Evolutionary conservation across 2,329 filamentous ascomycete species (phyloP).

Genomic region (Fusarium veterinarium): DNA sequence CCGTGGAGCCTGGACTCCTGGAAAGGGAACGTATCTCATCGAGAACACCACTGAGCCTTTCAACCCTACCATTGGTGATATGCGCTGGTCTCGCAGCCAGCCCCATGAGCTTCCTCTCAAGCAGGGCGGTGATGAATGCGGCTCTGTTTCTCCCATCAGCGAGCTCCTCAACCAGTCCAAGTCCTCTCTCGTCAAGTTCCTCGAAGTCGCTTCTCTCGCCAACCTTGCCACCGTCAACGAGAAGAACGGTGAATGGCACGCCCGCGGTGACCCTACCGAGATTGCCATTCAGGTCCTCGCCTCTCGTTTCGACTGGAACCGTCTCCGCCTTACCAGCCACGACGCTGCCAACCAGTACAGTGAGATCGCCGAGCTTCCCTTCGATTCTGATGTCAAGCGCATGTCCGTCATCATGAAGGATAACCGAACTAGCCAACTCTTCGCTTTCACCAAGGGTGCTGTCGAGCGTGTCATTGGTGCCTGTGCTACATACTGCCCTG

Average conservation of each 20-base stretch:
- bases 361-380: slow-evolving; percentile 74
- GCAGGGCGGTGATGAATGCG: slow-evolving; percentile 42
- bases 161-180: slow-evolving; percentile 57
- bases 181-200: slow-evolving; percentile 60
- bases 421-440: slow-evolving; percentile 48
- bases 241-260: slow-evolving; percentile 64
- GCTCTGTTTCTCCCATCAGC: slow-evolving; percentile 41
- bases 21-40: slow-evolving; percentile 67
- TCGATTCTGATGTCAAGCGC: slow-evolving; percentile 78
- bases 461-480: slow-evolving; percentile 74
- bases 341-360: slow-evolving; percentile 61
- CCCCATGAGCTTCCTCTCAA: slow-evolving; percentile 56
- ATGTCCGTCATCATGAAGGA: slow-evolving; percentile 76
- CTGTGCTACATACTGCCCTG: slow-evolving; percentile 63
- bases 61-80: slow-evolving; percentile 65
- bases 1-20: slow-evolving; percentile 68
- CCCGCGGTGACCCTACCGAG: slow-evolving; percentile 74
- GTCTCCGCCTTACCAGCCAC: slow-evolving; percentile 60
- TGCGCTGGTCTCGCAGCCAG: slow-evolving; percentile 54
- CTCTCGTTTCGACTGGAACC: slow-evolving; percentile 72
- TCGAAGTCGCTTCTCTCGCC: slow-evolving; percentile 69
- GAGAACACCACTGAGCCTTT: slow-evolving; percentile 66
- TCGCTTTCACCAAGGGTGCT: slow-evolving; percentile 69
- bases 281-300: slow-evolving; percentile 80
- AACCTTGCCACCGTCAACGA: slow-evolving; percentile 63